Base-by-base conservation (phyloP, 1,139 yeast species). In the Wickerhamomyces sp. region DNA sequence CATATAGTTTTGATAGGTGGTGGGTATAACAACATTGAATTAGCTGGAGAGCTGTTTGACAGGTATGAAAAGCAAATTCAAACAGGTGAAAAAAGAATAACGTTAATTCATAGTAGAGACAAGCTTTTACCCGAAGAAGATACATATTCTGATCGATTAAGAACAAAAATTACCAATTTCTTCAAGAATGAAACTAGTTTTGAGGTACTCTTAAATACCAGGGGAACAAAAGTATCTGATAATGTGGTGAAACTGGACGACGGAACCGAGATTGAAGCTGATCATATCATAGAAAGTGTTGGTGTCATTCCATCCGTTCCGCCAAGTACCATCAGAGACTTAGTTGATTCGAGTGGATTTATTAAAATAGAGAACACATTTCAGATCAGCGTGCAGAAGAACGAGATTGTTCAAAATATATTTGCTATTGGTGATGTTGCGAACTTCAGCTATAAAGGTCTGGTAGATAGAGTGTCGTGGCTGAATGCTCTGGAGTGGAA, bases 1-100 rank as follows among this genome's bases (percentile, higher is more conserved):
- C 38, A 49, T 22, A 51, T 59, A 14, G 57, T 51, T 1, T 33
- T 59, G 10, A 42, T 58, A 13, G 63, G 63, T 31, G 62, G 59
- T 20, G 63, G 63, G 5, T 47, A 47, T 31, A 46, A 42, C 24
- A 60, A 60, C 25, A 42, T 43, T 18, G 63, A 59, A 35, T 32
- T 59, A 1, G 49, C 47, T 8, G 63, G 63, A 20, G 63, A 59
- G 35, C 22, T 58, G 13, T 48, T 51, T 8, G 40, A 45, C 27
- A 28, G 33, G 5, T 58, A 43, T 38, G 36, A 40, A 19, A 21
- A 33, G 3, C 43, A 45, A 10, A 8, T 47, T 13, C 17, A 22
- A 14, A 19, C 26, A 3, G 51, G 51, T 1, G 28, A 31, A 5
- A 59, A 58, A 40, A 46, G 39, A 24, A 27, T 58, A 22, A 50